A percentile compares a stretch with the other conserved stretches of the same genome.
Evolutionary conservation across 768 basidiomycete species (phyloP).

Genomic region (Roridomyces roridus): DNA sequence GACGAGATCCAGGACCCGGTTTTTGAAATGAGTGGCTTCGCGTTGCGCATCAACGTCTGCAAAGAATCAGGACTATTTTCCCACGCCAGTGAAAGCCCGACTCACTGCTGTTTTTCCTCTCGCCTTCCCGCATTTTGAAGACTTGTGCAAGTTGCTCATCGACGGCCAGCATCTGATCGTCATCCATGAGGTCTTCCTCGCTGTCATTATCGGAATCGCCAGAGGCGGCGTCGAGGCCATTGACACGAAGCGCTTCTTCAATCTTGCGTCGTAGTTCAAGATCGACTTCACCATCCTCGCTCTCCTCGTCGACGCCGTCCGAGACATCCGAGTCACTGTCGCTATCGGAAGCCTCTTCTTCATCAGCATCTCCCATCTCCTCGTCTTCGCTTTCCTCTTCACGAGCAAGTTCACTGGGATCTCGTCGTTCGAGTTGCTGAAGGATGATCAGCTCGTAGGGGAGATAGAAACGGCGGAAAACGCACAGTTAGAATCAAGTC

Average conservation of each 20-base stretch:
- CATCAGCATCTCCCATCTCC: conserved; percentile 43
- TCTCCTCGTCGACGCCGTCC: conserved; percentile 41
- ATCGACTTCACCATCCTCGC: conserved; percentile 57
- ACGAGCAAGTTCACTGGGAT: conserved; percentile 59
- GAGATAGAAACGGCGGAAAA: conserved; percentile 21
- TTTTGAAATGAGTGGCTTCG: conserved; percentile 96
- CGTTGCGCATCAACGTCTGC: conserved; percentile 74
- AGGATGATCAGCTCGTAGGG: not conserved
- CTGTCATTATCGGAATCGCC: conserved; percentile 54
- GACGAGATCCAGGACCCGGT: conserved; percentile 93
- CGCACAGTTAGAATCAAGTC: conserved; percentile 84
- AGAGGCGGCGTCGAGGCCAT: conserved; percentile 61
- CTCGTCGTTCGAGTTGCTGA: conserved; percentile 85
- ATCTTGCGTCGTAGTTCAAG: conserved; percentile 73
- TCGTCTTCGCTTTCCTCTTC: conserved; percentile 51
- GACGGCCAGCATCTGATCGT: conserved; percentile 97
- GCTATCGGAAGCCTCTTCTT: conserved; percentile 38
- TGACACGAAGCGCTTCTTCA: conserved; percentile 64
- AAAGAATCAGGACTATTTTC: not conserved
- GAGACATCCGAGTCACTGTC: conserved; percentile 36
- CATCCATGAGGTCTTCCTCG: conserved; percentile 84
- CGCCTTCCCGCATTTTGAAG: conserved; percentile 72
- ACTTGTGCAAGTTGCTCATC: conserved; percentile 91
- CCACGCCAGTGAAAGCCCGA: not conserved
- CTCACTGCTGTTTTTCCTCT: conserved; percentile 73